phyloP scores from a whole-genome alignment of 2,329 filamentous ascomycete genomes.

The Fusarium scirpi region DNA sequence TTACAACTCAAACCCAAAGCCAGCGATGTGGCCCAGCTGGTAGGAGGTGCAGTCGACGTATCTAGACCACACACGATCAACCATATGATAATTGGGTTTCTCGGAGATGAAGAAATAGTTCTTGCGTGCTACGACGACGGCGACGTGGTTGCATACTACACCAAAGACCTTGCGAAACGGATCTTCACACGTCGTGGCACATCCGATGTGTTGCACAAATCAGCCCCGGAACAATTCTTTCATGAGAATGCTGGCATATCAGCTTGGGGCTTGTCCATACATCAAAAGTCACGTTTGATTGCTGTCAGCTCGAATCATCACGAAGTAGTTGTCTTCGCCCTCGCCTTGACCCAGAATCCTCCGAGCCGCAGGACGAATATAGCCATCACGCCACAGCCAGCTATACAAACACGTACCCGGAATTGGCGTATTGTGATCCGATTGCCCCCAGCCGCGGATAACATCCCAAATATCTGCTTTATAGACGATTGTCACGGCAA shows the following conservation, averaged over 20 bases:
- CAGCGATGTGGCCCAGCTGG: conserved; percentile 54
- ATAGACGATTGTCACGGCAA: conserved; percentile 59
- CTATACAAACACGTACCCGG: conserved; percentile 51
- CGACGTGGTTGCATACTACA: conserved; percentile 78
- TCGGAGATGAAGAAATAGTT: conserved; percentile 78
- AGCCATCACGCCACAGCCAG: conserved; percentile 1
- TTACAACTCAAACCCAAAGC: conserved; percentile 61
- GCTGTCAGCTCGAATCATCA: conserved; percentile 83
- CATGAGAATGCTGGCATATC: conserved; percentile 80
- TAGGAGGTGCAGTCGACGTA: conserved; percentile 66
- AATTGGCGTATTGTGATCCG: conserved; percentile 65
- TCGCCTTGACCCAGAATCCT: conserved; percentile 51
- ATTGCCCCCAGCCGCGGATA: conserved; percentile 55
- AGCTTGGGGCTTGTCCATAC: conserved; percentile 91
- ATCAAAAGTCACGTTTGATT: conserved; percentile 83
- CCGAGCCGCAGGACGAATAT: conserved; percentile 3
- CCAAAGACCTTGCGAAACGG: conserved; percentile 61
- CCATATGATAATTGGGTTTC: conserved; percentile 73
- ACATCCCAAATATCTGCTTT: conserved; percentile 68
- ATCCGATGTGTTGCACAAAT: conserved; percentile 9
- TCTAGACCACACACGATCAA: conserved; percentile 73
- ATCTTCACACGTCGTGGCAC: conserved; percentile 50
- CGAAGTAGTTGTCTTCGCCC: conserved; percentile 66
- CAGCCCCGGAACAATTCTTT: conserved; percentile 68
- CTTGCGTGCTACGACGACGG: conserved; percentile 79